Evolutionary conservation across 306 rosid genomes (phyloP), one percentile per base, ranked within the genome.

Genomic region (Hippophae gyantsensis): DNA sequence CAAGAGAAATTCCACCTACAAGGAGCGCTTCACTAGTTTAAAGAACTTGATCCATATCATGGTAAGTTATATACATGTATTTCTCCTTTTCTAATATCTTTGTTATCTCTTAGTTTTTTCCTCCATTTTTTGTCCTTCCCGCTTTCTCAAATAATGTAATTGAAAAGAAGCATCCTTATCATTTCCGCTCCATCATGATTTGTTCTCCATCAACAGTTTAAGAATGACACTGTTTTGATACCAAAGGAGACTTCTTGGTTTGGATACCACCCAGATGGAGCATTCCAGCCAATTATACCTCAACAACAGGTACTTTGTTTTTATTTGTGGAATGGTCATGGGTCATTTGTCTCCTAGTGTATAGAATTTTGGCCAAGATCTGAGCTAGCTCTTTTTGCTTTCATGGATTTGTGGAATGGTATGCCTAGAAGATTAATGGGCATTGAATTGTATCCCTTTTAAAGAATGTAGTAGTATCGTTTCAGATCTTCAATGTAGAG

Each of bases 371-470:
- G 13, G 84, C 87, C 43, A 92, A 41, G 78, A 86, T 92, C 74
- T 77, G 74, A 11, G 94, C 86, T 3, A 92, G 86, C 59, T 88
- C 94, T 69, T 85, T 84, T 83, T 0, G 95, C 93, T 66, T 82
- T 88, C 96, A 92, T 92, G 26, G 99, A 79, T 49, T 84, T 82
- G 84, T 86, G 80, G 69, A 88, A 92, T 6, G 85, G 95, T 43
- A 96, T 88, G 8, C 97, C 95, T 0, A 88, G 95, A 10, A 92
- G 56, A 54, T 88, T 92, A 9, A 92, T 78, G 10, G 99, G 87
- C 99, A 92, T 92, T 59, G 99, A 92, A 58, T 92, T 92, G 81
- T 92, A 92, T 3, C 97, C 97, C 76, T 81, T 72, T 42, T 92
- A 96, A 3, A 92, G 80, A 11, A 70, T 77, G 83, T 80, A 84